A percentile compares a stretch with the other conserved stretches of the same genome.
Conservation (phyloP, 1,284 basidiomycete species). For the Moesziomyces parantarcticus region DNA sequence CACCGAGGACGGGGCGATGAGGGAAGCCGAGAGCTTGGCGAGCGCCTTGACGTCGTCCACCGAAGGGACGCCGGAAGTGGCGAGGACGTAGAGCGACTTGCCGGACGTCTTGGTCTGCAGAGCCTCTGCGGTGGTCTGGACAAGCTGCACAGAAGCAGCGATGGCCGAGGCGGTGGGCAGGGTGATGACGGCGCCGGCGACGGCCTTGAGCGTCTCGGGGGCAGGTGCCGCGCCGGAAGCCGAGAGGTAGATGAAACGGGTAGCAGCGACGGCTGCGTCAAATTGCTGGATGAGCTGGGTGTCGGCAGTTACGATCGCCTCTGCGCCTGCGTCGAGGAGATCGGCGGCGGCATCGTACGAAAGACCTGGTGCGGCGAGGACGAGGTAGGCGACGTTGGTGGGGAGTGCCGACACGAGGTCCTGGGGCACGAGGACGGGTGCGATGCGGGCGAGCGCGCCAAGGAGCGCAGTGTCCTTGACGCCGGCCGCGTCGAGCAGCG, state of each 20-base stretch:
- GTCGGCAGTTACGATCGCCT: constrained; percentile 55
- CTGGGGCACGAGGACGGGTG: constrained; percentile 47
- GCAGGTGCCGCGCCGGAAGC: constrained; percentile 39
- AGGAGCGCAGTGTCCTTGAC: constrained; percentile 29
- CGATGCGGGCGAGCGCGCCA: constrained; percentile 42
- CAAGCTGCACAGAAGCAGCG: constrained; percentile 38
- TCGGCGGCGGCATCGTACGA: constrained; percentile 51
- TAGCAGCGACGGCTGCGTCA: constrained; percentile 38
- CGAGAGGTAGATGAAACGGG: constrained; percentile 52
- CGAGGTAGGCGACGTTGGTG: constrained; percentile 36
- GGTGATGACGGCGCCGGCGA: constrained; percentile 53
- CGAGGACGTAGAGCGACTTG: constrained; percentile 58
- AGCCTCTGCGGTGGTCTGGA: constrained; percentile 36
- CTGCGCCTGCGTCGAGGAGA: constrained; percentile 58
- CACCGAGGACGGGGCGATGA: constrained; percentile 53
- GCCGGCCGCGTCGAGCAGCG: constrained; percentile 43
- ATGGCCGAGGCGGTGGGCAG: constrained; percentile 43
- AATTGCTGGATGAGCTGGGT: constrained; percentile 41
- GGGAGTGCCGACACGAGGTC: constrained; percentile 33
- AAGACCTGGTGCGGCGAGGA: constrained; percentile 38
- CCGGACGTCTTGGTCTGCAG: constrained; percentile 57
- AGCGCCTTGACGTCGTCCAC: constrained; percentile 46
- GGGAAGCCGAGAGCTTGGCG: constrained; percentile 42
- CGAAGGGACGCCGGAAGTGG: constrained; percentile 29
- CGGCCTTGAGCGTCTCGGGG: constrained; percentile 41